Evolutionary conservation across 2,329 filamentous ascomycete genomes (phyloP).

Genomic region (Aureobasidium melanogenum): DNA sequence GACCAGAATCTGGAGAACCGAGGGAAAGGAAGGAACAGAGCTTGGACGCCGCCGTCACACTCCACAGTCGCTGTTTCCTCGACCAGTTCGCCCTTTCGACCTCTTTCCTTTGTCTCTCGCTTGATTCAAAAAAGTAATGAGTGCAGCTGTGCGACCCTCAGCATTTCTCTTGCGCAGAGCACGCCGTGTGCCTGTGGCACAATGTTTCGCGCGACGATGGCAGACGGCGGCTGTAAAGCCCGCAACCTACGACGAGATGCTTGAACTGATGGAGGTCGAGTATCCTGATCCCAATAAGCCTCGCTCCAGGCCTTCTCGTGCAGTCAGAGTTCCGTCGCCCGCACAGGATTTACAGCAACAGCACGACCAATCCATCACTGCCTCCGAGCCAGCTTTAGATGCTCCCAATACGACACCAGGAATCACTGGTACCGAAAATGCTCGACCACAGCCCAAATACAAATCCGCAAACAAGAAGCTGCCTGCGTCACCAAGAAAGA

Average conservation of each 20-base stretch:
- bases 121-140: background rate
- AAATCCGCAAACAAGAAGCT: background rate
- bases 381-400: background rate
- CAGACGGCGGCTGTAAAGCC: background rate
- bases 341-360: background rate
- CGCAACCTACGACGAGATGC: background rate
- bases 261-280: background rate
- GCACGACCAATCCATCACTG: background rate
- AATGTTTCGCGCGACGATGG: background rate
- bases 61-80: background rate
- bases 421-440: background rate
- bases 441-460: background rate
- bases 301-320: background rate
- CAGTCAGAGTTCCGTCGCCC: background rate
- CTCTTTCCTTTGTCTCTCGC: background rate
- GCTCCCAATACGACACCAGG: background rate
- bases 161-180: background rate
- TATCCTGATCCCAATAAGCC: background rate
- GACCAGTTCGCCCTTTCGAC: background rate
- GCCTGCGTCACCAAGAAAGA: background rate
- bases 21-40: constrained; percentile 1
- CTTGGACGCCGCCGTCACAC: background rate
- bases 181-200: background rate
- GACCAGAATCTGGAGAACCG: constrained; percentile 1
- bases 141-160: background rate